Conservation (phyloP, 139 green algal species). For the Picochlorum costavermella region DNA sequence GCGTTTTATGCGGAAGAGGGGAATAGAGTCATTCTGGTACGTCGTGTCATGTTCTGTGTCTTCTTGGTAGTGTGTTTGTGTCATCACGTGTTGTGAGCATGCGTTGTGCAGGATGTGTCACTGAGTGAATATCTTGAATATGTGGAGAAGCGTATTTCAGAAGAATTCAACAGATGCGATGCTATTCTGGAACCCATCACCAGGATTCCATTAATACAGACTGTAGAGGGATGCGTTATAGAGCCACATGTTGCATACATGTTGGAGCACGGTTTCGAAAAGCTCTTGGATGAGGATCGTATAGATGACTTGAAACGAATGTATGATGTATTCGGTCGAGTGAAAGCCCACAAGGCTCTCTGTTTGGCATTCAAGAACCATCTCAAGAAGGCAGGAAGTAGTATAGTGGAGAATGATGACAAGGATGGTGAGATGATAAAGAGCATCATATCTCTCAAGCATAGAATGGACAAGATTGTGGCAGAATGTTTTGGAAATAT, state of each 20-base stretch:
- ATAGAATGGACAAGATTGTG: conserved; percentile 59
- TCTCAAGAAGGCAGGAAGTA: conserved; percentile 53
- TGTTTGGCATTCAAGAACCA: conserved; percentile 60
- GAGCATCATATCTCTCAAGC: conserved; percentile 75
- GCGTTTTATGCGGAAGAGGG: conserved; percentile 64
- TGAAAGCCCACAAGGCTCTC: conserved; percentile 59
- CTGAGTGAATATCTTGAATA: conserved; percentile 84
- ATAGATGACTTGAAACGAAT: conserved; percentile 76
- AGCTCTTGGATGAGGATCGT: conserved; percentile 61
- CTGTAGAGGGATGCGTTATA: conserved; percentile 71
- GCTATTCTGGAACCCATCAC: conserved; percentile 78
- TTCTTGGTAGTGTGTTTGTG: not conserved
- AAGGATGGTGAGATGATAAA: conserved; percentile 91
- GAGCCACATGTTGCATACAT: conserved; percentile 51
- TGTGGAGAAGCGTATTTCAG: conserved; percentile 73
- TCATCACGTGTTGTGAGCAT: too few species aligned
- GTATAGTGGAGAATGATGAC: conserved; percentile 77
- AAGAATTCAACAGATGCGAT: conserved; percentile 80
- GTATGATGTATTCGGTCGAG: conserved; percentile 49
- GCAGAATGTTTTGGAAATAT: conserved; percentile 52
- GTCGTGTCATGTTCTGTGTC: conserved; percentile 19
- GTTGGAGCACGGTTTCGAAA: conserved; percentile 50
- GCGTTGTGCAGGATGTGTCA: conserved; percentile 33
- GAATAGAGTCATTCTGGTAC: conserved; percentile 17
- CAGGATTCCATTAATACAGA: conserved; percentile 57